Conservation (phyloP, 1,284 basidiomycete species). For the Wolfiporia cocos region DNA sequence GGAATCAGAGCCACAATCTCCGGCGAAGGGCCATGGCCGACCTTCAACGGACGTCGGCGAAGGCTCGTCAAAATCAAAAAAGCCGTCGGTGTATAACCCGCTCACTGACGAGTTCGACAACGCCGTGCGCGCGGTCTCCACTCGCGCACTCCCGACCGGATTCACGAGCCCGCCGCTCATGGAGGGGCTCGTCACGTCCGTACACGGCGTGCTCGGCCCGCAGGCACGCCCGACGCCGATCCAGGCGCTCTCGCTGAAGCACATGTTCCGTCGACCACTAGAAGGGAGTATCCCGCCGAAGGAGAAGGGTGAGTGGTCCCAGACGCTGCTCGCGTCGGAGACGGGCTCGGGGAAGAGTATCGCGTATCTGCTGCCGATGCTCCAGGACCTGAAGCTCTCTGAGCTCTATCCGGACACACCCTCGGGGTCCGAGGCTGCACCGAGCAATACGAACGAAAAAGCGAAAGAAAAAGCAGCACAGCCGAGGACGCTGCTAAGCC, state of each 20-base stretch:
- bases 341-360: conserved; percentile 89
- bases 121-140: conserved; percentile 19
- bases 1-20: no score
- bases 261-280: conserved; percentile 34
- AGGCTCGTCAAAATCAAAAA: background rate
- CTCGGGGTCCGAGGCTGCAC: conserved; percentile 10
- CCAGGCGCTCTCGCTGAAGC: conserved; percentile 63
- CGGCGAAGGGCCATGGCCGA: no score
- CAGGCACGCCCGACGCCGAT: conserved; percentile 63
- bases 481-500: conserved; percentile 50
- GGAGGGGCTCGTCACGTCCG: conserved; percentile 49
- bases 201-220: conserved; percentile 51
- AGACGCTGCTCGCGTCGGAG: conserved; percentile 76
- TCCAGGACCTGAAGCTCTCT: conserved; percentile 68
- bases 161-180: conserved; percentile 68
- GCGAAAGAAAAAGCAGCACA: no score
- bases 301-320: conserved; percentile 31
- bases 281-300: conserved; percentile 13
- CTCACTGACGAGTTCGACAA: conserved; percentile 36
- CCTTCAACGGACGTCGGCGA: background rate
- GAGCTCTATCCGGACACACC: conserved; percentile 28
- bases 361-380: conserved; percentile 81
- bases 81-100: conserved; percentile 21
- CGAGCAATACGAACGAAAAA: no score
- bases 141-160: conserved; percentile 18